phyloP scores from a whole-genome alignment of 306 rosid species.

The Abrus precatorius region DNA sequence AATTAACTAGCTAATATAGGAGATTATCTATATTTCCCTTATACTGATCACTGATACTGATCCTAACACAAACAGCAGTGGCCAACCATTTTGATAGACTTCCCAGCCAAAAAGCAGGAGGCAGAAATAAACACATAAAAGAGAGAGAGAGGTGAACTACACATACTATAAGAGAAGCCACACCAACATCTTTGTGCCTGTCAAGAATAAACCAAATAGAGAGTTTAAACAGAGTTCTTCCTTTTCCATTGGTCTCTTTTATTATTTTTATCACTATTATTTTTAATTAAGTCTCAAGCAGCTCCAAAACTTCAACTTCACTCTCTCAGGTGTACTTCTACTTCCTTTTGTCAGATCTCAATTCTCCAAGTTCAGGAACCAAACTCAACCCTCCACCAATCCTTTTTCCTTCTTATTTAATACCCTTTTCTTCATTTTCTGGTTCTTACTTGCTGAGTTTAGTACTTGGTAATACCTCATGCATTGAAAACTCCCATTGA shows the following conservation, averaged over 20 bases:
- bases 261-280: neutral
- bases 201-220: constrained; percentile 31
- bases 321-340: constrained; percentile 43
- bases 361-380: constrained; percentile 47
- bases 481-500: too few species aligned
- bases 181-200: constrained; percentile 17
- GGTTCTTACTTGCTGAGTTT: constrained; percentile 39
- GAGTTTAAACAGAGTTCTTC: neutral
- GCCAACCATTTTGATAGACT: neutral
- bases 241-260: constrained; percentile 18
- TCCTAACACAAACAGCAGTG: neutral
- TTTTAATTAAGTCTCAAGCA: neutral
- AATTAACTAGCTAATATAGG: neutral
- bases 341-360: constrained; percentile 61
- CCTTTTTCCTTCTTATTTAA: constrained; percentile 24
- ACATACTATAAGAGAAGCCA: constrained; percentile 46
- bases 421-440: neutral
- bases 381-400: constrained; percentile 11
- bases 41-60: neutral
- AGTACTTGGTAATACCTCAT: neutral
- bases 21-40: neutral
- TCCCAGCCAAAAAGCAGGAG: neutral
- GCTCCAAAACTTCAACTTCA: constrained; percentile 24
- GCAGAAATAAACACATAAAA: neutral
- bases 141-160: neutral